phyloP scores from a whole-genome alignment of 2,329 filamentous ascomycete genomes.

The Sporothrix dimorphospora region DNA sequence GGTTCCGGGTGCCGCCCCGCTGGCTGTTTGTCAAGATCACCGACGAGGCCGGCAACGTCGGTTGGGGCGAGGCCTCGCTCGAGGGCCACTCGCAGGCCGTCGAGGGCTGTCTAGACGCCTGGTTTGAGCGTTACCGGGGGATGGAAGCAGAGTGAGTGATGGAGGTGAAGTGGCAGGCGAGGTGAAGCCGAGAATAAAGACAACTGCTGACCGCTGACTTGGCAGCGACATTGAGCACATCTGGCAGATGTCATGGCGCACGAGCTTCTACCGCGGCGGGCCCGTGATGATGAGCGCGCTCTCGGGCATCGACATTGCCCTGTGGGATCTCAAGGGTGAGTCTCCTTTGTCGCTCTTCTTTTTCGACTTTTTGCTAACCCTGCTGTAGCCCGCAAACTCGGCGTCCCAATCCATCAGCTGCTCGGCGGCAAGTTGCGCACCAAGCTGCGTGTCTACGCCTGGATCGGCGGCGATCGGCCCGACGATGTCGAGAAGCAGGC shows the following conservation, averaged over 20 bases:
- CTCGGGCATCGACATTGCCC: constrained; percentile 70
- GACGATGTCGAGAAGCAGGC: constrained; percentile 62
- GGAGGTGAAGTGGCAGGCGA: background rate
- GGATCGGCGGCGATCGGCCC: constrained; percentile 70
- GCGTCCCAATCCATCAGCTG: constrained; percentile 66
- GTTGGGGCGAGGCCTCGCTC: constrained; percentile 69
- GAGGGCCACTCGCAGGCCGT: constrained; percentile 69
- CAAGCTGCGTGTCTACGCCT: constrained; percentile 67
- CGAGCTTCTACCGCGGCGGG: constrained; percentile 70
- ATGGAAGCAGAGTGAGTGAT: constrained; percentile 62
- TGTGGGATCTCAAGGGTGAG: constrained; percentile 68
- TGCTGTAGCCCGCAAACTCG: constrained; percentile 31
- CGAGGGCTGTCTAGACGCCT: constrained; percentile 66
- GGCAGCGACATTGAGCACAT: constrained; percentile 71
- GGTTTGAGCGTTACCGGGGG: constrained; percentile 59
- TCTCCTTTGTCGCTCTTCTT: too few species aligned
- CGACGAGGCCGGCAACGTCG: constrained; percentile 60
- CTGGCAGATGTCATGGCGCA: constrained; percentile 67
- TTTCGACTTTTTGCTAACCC: too few species aligned
- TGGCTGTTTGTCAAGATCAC: constrained; percentile 72
- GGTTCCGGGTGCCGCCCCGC: constrained; percentile 67
- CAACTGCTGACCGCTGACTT: background rate
- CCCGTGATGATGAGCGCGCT: constrained; percentile 73
- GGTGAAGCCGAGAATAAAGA: background rate
- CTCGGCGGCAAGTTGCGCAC: constrained; percentile 67